Conservation (phyloP, 1,284 basidiomycete genomes). For the Rhodotorula sp. region DNA sequence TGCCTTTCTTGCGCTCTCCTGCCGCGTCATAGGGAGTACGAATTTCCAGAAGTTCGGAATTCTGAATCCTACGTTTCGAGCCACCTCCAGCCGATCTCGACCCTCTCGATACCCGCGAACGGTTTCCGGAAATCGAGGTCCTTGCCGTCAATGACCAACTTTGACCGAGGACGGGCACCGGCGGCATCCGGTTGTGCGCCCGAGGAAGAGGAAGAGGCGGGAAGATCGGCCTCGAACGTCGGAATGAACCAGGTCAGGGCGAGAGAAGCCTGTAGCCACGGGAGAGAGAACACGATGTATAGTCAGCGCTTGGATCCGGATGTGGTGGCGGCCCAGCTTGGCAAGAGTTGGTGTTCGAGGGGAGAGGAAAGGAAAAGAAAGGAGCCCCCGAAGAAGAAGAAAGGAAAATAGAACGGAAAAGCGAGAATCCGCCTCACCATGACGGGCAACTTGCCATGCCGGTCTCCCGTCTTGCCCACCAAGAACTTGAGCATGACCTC, state of each 20-base stretch:
- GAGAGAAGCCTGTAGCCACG: slow-evolving; percentile 37
- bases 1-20: neutral
- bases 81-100: slow-evolving; percentile 49
- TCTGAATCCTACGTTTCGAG: slow-evolving; percentile 2
- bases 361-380: neutral
- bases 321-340: too few relatives aligned
- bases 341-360: too few relatives aligned
- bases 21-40: neutral
- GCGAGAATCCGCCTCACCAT: slow-evolving; percentile 31
- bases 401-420: neutral
- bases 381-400: neutral
- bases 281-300: too few relatives aligned
- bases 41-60: neutral
- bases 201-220: slow-evolving; percentile 35
- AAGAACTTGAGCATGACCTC: slow-evolving; percentile 48
- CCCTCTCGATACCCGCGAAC: slow-evolving; percentile 44
- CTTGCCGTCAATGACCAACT: slow-evolving; percentile 38
- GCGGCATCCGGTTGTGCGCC: neutral
- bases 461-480: slow-evolving; percentile 46
- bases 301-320: too few relatives aligned
- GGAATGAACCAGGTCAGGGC: slow-evolving; percentile 50
- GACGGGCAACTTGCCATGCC: slow-evolving; percentile 47
- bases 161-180: slow-evolving; percentile 3
- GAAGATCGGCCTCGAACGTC: slow-evolving; percentile 43
- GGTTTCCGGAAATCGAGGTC: slow-evolving; percentile 50